Base-by-base conservation (phyloP, 208 protist genomes). In the Eutreptiella sp. region DNA sequence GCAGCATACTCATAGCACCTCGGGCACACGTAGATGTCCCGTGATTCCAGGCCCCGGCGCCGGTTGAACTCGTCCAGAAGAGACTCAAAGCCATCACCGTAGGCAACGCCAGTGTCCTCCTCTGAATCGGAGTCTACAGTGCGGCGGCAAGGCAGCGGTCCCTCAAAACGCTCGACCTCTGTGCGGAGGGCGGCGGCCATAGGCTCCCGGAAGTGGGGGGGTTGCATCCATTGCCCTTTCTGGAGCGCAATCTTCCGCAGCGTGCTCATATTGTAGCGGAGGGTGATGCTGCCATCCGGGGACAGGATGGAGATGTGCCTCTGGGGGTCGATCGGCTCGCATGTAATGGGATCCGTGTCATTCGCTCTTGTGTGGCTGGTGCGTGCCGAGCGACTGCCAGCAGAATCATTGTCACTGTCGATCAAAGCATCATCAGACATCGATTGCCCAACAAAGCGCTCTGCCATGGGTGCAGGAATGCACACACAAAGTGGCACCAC, bases 261-360 rank as follows among this genome's bases (percentile, higher is more conserved):
- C 11, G 50, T 57, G 14, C 9, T 11, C 31, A 57, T 57, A 33
- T 57, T 57, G 36, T 57, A 57, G 11, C 31, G 16, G 21, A 57
- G 7, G n/a, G n/a, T 14, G n/a, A 19, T 47, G 14, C n/a, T n/a
- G 9, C 50, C 50, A 33, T 57, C 36, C 9, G 50, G 50, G 31
- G 26, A 47, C n/a, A 57, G 14, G 31, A 57, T 57, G 14, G 24
- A 39, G 9, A 57, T 33, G 9, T 24, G 33, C 11, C 24, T 14
- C 50, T 33, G 31, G 11, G 29, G 29, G 21, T 41, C 21, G 14
- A 57, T 16, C 29, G 31, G 31, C 50, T 39, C n/a, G 21, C 33
- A 9, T n/a, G 50, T 57, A 33, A 57, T 53, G 7, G 50, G 50
- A 26, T 57, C 50, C n/a, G n/a, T n/a, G n/a, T n/a, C n/a, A n/a